phyloP scores from a whole-genome alignment of 1,284 basidiomycete genomes.

The Grifola frondosa region DNA sequence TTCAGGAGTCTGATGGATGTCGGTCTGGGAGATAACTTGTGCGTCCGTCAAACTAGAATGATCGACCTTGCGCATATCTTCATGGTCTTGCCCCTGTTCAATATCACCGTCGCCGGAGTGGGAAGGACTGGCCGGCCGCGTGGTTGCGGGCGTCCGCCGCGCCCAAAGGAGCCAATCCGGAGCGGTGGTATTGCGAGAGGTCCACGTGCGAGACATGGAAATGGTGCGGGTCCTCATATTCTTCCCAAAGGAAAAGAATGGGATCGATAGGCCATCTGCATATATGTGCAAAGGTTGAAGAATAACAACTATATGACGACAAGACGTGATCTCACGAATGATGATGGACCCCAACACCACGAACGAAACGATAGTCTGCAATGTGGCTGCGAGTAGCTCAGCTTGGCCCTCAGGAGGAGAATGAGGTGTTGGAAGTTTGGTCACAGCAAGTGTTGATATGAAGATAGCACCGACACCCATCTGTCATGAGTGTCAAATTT shows the following conservation, averaged over 20 bases:
- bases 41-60: not conserved
- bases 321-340: slow-evolving; percentile 69
- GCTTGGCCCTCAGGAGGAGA: slow-evolving; percentile 62
- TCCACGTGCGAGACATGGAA: slow-evolving; percentile 33
- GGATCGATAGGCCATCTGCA: slow-evolving; percentile 84
- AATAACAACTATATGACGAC: not conserved
- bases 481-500: slow-evolving; percentile 31
- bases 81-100: slow-evolving; percentile 14
- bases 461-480: slow-evolving; percentile 87
- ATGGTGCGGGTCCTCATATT: slow-evolving; percentile 62
- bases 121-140: slow-evolving; percentile 6
- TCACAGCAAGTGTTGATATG: slow-evolving; percentile 75
- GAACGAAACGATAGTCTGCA: slow-evolving; percentile 84
- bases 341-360: slow-evolving; percentile 83
- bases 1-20: slow-evolving; percentile 6
- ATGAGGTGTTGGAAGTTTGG: slow-evolving; percentile 60
- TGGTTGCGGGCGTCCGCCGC: slow-evolving; percentile 29
- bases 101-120: slow-evolving; percentile 5
- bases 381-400: slow-evolving; percentile 65
- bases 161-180: slow-evolving; percentile 55
- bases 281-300: not conserved
- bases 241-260: slow-evolving; percentile 77
- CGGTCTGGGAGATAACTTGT: not conserved
- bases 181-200: slow-evolving; percentile 17
- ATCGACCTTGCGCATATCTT: slow-evolving; percentile 4